These are phyloP conservation scores for Boletellus emodensis DNA, from an alignment of 768 basidiomycete species.

Conservation along the genomic window DNA sequence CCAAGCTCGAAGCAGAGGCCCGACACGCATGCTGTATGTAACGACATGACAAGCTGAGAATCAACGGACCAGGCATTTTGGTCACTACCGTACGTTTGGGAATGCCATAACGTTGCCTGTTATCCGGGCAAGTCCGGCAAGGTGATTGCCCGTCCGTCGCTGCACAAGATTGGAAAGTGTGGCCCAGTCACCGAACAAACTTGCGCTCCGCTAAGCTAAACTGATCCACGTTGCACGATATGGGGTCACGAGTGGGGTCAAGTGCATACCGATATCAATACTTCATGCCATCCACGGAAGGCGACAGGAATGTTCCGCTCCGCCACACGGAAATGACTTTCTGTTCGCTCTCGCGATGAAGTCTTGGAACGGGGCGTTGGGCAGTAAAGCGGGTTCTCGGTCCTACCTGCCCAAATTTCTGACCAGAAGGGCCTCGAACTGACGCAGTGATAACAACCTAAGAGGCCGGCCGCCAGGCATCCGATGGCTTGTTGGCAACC, in stretches of 20 bases:
- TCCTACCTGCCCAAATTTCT: background rate
- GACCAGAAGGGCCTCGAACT: background rate
- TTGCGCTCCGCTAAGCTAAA: slow-evolving; percentile 3
- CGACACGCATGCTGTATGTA: background rate
- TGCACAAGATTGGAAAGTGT: slow-evolving; percentile 11
- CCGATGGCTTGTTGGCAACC: background rate
- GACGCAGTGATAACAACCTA: background rate
- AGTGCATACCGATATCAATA: slow-evolving; percentile 3
- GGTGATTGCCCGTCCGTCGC: slow-evolving; percentile 5
- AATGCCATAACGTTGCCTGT: background rate
- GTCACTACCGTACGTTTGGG: slow-evolving; percentile 8
- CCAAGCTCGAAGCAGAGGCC: background rate
- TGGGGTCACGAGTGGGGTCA: background rate
- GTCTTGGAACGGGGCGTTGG: slow-evolving; percentile 1
- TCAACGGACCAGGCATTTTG: slow-evolving; percentile 1
- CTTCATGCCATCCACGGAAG: slow-evolving; percentile 3
- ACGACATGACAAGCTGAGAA: background rate
- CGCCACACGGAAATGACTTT: slow-evolving; percentile 9
- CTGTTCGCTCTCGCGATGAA: background rate
- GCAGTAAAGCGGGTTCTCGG: background rate
- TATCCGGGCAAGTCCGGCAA: slow-evolving; percentile 4
- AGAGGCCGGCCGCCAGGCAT: background rate
- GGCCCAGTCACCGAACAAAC: slow-evolving; percentile 1
- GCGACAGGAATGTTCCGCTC: slow-evolving; percentile 3
- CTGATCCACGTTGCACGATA: slow-evolving; percentile 8